Base-by-base conservation (phyloP, 2,329 filamentous ascomycete genomes). In the Fusarium verrucosum region DNA sequence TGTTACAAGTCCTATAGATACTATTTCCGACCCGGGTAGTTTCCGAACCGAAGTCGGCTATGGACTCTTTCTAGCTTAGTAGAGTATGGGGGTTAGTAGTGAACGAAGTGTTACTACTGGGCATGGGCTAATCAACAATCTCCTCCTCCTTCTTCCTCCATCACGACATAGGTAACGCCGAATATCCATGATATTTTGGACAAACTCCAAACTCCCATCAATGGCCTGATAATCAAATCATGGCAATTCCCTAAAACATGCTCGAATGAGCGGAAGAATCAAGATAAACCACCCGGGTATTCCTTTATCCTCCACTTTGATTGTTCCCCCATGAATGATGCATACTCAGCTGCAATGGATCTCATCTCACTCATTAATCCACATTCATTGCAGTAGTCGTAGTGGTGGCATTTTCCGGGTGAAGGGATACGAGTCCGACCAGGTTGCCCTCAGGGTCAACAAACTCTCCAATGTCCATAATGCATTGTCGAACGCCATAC, bases 401-500 rank as follows among this genome's bases (percentile, higher is more conserved):
- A 51, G 62, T 46, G 47, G 43, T 60, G 40, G 50, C 64, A 65
- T 62, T 65, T 51, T 66, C 66, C 37, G 65, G 56, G 33, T 71
- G 69, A 28, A 67, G 56, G 20, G 69, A 54, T 35, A 71, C 57
- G 23, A 71, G 59, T 10, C 69, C 69, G 52, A 71, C 57, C 46
- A 71, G 23, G 58, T 71, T 71, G 20, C 69, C 69, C 20, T 71
- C 69, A n/a, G 69, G 50, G 23, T 71, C 69, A 33, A 72, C 53
- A 44, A 71, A 71, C 62, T 70, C 66, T 30, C 67, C 62, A 52
- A 71, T 65, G 41, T 71, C 69, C 69, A 71, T 65, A 25, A 69
- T 66, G 36, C 68, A 65, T 28, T 58, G 54, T 51, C 67, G 65
- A 51, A 71, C 58, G 8, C 69, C 69, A 30, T 68, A 70, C 23